These are phyloP conservation scores for Neurospora terricola DNA, from an alignment of 495 filamentous ascomycete genomes.

Conservation along the genomic window DNA sequence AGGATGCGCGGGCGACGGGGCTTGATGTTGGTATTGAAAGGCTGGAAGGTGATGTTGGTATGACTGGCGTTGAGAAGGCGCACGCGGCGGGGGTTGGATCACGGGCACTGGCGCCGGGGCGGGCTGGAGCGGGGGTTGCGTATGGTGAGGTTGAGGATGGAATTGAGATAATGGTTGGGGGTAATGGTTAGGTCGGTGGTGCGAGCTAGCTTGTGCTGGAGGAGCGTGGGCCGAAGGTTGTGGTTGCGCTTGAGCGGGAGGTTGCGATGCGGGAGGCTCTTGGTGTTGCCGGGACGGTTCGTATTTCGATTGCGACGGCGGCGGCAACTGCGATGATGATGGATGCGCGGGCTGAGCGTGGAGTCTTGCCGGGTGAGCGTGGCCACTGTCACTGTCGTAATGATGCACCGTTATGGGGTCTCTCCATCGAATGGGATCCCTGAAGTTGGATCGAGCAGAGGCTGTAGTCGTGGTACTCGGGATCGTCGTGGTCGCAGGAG, in stretches of 20 bases:
- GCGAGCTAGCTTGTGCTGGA: neutral
- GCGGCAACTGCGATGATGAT: neutral
- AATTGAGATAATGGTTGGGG: neutral
- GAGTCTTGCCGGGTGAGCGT: slow-evolving; percentile 9
- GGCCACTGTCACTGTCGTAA: slow-evolving; percentile 9
- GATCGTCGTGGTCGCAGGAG: neutral
- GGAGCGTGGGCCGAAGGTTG: neutral
- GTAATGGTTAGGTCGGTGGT: neutral
- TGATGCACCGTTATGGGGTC: slow-evolving; percentile 12
- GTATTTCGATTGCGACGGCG: slow-evolving; percentile 1
- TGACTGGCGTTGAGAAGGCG: neutral
- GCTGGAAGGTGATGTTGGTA: neutral
- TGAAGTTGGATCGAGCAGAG: neutral
- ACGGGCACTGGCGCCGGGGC: neutral
- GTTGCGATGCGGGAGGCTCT: neutral
- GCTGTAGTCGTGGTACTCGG: neutral
- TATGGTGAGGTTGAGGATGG: neutral
- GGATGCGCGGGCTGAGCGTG: neutral
- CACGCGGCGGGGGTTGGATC: neutral
- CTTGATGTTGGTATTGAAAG: neutral
- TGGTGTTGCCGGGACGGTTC: slow-evolving; percentile 1
- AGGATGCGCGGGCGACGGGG: neutral
- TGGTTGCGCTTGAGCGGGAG: neutral
- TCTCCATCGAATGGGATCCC: slow-evolving; percentile 8
- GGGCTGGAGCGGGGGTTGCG: neutral